phyloP scores from a whole-genome alignment of 2,329 filamentous ascomycete species.

The Rhinocladiella similis region DNA sequence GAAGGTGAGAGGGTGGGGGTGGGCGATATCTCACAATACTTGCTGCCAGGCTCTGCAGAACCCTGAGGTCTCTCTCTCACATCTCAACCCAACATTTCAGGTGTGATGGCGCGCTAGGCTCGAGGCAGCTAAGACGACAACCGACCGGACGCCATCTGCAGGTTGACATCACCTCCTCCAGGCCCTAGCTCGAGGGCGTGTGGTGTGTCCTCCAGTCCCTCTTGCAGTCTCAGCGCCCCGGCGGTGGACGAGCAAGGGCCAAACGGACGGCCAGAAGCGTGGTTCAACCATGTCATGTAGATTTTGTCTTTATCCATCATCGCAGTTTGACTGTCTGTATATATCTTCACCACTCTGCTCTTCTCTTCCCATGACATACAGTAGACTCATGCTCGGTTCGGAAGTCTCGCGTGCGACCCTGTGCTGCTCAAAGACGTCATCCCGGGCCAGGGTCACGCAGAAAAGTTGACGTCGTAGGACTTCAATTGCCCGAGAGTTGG shows the following conservation, averaged over 20 bases:
- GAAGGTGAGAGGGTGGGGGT: background rate
- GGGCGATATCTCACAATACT: background rate
- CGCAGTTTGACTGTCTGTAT: background rate
- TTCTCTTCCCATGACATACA: background rate
- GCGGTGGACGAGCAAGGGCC: background rate
- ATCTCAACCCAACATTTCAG: background rate
- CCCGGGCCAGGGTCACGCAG: conserved; percentile 4
- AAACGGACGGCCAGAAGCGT: background rate
- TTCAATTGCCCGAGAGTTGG: background rate
- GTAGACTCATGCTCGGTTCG: background rate
- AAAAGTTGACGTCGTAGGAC: conserved; percentile 17
- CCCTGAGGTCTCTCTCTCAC: background rate
- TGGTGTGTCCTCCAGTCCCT: background rate
- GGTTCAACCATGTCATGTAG: background rate
- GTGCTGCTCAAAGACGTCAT: conserved; percentile 19
- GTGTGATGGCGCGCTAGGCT: conserved; percentile 1
- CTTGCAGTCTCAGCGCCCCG: background rate
- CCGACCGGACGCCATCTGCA: conserved; percentile 17
- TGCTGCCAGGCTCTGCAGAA: background rate
- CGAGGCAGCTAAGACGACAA: background rate
- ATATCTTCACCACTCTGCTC: background rate
- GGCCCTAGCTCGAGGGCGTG: conserved; percentile 1
- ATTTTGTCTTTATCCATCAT: background rate
- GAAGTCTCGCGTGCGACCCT: conserved; percentile 7
- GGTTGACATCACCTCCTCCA: conserved; percentile 19